Conservation (phyloP, 176 grass and related monocot species). For the Eremochloa ophiuroides region DNA sequence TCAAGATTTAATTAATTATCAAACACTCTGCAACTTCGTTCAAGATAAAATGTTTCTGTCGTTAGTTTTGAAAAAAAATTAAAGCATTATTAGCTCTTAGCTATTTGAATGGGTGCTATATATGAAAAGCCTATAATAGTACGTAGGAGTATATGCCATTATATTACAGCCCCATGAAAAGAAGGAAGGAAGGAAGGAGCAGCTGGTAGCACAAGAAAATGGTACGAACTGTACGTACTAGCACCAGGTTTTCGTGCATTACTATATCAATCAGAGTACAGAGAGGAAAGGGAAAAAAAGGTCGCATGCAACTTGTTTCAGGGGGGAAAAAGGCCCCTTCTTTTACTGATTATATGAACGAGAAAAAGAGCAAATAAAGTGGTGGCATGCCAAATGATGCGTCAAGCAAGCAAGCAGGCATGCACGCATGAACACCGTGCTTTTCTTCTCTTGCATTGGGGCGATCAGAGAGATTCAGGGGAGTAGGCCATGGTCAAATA, state of each 20-base stretch:
- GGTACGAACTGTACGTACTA: neutral
- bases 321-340: neutral
- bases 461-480: conserved; percentile 22
- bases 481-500: conserved; percentile 27
- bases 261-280: neutral
- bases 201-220: neutral
- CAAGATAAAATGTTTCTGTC: neutral
- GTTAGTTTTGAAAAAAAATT: too few species aligned
- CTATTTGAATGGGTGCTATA: neutral
- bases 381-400: conserved; percentile 32
- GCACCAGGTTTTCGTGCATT: neutral
- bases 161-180: neutral
- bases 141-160: neutral
- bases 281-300: neutral
- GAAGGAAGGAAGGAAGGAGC: neutral
- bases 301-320: conserved; percentile 35
- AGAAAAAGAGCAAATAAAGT: neutral
- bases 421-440: conserved; percentile 20
- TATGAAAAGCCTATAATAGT: neutral
- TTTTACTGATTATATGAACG: conserved; percentile 26
- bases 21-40: neutral
- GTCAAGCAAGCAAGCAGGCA: neutral
- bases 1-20: neutral
- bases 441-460: neutral
- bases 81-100: neutral